Evolutionary conservation across 2,329 filamentous ascomycete genomes (phyloP), one percentile per base, ranked within the genome.

Genomic region (Colletotrichum higginsianum): DNA sequence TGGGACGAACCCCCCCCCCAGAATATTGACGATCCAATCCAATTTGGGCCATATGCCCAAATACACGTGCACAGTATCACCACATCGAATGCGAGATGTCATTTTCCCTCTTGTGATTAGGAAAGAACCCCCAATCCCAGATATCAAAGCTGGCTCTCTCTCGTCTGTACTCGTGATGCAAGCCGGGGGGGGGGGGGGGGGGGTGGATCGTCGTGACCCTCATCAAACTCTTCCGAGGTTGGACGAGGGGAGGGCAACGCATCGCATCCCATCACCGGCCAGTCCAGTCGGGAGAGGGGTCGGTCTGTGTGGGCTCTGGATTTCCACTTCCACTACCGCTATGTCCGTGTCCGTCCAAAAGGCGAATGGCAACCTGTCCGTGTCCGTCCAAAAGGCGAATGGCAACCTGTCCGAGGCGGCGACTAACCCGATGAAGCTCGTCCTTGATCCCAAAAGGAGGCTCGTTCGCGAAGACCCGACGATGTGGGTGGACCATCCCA

Each of bases 381-480:
- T n/a, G n/a, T 63, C 57, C 64, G 52, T 60, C 57, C 52, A n/a
- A 42, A 30, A 68, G 58, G 50, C 64, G n/a, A 58, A 23, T 53
- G 46, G 53, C 16, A 50, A 53, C 57, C 23, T 21, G 57, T 30
- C 46, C 18, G 55, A n/a, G 35, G 46, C 26, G 38, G 64, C 63
- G 57, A 23, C 49, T 62, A 71, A 52, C 50, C 64, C 35, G 52
- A 61, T 47, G 44, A 30, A 67, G 63, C 49, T 23, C 26, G 18
- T 42, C 40, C 47, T 35, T 56, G n/a, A 4, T 42, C 67, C 30
- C n/a, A 50, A 61, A 62, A 68, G 30, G 52, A 68, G 65, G 57
- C 58, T 71, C 56, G 58, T 58, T 71, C 68, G 68, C 68, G 47
- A 68, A 71, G 68, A 71, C 57, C 68, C 68, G 58, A 71, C 65